Evolutionary conservation across 441 rosid genomes (phyloP).

Genomic region (Viola pubescens): DNA sequence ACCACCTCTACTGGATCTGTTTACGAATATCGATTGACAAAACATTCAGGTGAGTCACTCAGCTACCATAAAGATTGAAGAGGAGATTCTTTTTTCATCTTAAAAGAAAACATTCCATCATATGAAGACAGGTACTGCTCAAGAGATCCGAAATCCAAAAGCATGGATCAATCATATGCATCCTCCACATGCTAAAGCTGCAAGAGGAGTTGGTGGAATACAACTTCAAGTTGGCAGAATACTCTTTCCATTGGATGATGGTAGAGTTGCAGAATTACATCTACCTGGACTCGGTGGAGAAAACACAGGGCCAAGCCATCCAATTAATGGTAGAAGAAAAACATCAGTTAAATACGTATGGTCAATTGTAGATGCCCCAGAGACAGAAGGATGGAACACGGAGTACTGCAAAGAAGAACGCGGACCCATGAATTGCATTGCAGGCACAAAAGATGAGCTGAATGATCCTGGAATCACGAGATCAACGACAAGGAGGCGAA

Average conservation of each 20-base stretch:
- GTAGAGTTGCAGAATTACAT: conserved; percentile 62
- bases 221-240: conserved; percentile 49
- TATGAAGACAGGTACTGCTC: conserved; percentile 31
- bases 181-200: conserved; percentile 46
- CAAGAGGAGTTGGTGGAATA: conserved; percentile 46
- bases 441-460: conserved; percentile 47
- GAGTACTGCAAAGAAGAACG: conserved; percentile 72
- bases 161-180: conserved; percentile 48
- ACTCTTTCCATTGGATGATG: conserved; percentile 56
- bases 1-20: conserved; percentile 46
- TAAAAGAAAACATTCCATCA: background rate
- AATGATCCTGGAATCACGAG: conserved; percentile 34
- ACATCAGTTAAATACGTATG: conserved; percentile 33
- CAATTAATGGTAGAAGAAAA: conserved; percentile 34
- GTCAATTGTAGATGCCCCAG: conserved; percentile 54
- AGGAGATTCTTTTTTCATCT: background rate
- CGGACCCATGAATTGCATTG: conserved; percentile 49
- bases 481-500: conserved; percentile 39
- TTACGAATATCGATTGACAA: conserved; percentile 37
- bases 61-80: background rate
- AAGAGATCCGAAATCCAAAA: conserved; percentile 25
- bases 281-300: conserved; percentile 54
- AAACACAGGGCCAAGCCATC: conserved; percentile 41
- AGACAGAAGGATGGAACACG: conserved; percentile 76
- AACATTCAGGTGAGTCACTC: conserved; percentile 34